Evolutionary conservation across 192 early-diverging fungal genomes (phyloP).

Genomic region (Lobosporangium transversale): DNA sequence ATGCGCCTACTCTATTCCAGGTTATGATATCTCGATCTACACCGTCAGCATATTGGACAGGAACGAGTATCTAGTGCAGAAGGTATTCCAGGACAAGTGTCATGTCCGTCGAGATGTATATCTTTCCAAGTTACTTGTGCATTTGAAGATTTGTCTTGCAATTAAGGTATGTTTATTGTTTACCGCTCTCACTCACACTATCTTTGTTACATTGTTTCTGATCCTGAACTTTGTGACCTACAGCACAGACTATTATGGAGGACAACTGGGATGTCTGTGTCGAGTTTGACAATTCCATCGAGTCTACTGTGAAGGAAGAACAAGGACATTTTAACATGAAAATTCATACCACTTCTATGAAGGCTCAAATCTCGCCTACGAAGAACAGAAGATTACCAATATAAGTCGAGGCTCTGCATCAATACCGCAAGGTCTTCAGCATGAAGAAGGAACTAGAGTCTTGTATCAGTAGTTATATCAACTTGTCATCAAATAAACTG

Average conservation of each 20-base stretch:
- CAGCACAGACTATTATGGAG: constrained; percentile 17
- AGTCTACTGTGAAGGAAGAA: constrained; percentile 6
- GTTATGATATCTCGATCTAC: constrained; percentile 10
- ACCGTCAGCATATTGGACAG: constrained; percentile 6
- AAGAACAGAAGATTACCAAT: too few relatives aligned
- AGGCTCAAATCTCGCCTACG: constrained; percentile 4
- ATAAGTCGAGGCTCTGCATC: too few relatives aligned
- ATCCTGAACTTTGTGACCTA: constrained; percentile 1
- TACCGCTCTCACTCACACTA: not conserved
- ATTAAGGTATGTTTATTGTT: constrained; percentile 13
- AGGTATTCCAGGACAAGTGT: constrained; percentile 19
- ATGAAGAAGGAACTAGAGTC: too few relatives aligned
- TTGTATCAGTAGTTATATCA: too few relatives aligned
- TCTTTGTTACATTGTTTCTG: not conserved
- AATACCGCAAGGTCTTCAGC: too few relatives aligned
- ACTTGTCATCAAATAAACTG: too few relatives aligned
- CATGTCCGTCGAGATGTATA: constrained; percentile 16
- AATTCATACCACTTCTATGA: constrained; percentile 13
- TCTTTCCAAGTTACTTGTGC: constrained; percentile 14
- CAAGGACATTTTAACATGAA: constrained; percentile 25
- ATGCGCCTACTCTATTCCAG: constrained; percentile 5
- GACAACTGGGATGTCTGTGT: constrained; percentile 2
- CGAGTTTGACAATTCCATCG: constrained; percentile 25
- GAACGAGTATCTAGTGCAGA: constrained; percentile 9
- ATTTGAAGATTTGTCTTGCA: constrained; percentile 25